Base-by-base conservation (phyloP, 2,329 filamentous ascomycete genomes). In the Aspergillus phoenicis region DNA sequence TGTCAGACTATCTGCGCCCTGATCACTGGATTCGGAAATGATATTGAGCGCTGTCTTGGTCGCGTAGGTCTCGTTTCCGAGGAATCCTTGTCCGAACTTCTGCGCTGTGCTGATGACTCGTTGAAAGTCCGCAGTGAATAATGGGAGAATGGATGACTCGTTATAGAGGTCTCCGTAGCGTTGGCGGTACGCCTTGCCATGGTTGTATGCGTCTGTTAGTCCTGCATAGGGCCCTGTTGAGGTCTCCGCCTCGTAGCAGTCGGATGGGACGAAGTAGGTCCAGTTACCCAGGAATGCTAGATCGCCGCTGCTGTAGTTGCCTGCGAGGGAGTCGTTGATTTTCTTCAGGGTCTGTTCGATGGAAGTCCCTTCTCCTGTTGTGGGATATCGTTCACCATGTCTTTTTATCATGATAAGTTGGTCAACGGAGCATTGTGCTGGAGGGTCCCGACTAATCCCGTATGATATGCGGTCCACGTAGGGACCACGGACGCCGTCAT, bases 311-410 rank as follows among this genome's bases (percentile, higher is more conserved):
- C 54, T 55, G 49, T 58, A 45, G 28, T 56, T 33, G 10, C 30
- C 38, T 5, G 20, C 13, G 15, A 52, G 13, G 15, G 58, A 49
- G n/a, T 28, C 36, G 41, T 60, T 60, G n/a, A 68, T 22, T 55
- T 69, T 70, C 10, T 52, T 52, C 26, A 70, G 53, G 5, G 53
- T 52, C 2, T 54, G 39, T 51, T 67, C 63, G 13, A 66, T 64
- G 8, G 52, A 43, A 13, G 49, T 20, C 1, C 58, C 62, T 24
- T 56, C 58, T 15, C 36, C 53, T 8, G 53, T 33, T 22, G 52
- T 53, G 6, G 68, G 67, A 49, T 70, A 70, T 8, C 67, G 65
- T 57, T 70, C 68, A 8, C 68, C 67, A 28, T 70, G 67, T 10
- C 68, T 62, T 54, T 55, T 67, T 60, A 69, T 60, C 62, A 67